Conservation (phyloP, 768 basidiomycete species). For the Lactarius trivialis region DNA sequence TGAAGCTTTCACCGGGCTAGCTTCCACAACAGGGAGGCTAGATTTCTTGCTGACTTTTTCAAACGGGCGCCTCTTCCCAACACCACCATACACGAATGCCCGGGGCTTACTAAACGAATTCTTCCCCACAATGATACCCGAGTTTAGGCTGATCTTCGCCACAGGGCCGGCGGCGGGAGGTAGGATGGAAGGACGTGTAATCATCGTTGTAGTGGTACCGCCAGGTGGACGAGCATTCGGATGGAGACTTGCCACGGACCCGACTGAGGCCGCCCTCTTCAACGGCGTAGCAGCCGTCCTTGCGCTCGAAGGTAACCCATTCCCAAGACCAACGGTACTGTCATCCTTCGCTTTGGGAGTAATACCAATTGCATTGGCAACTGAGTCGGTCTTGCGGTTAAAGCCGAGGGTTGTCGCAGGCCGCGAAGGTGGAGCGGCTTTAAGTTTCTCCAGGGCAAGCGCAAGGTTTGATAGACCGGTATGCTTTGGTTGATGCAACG, state of each 20-base stretch:
- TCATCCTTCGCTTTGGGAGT: slow-evolving; percentile 19
- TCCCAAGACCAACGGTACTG: slow-evolving; percentile 12
- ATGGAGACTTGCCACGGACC: not conserved
- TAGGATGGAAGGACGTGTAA: not conserved
- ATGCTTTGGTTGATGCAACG: slow-evolving; percentile 21
- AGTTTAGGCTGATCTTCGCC: slow-evolving; percentile 23
- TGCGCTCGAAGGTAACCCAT: not conserved
- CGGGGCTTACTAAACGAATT: slow-evolving; percentile 3
- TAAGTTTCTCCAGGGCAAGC: slow-evolving; percentile 63
- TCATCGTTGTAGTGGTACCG: not conserved
- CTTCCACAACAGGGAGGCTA: slow-evolving; percentile 39
- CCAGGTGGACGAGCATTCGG: slow-evolving; percentile 1
- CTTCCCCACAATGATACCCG: slow-evolving; percentile 25
- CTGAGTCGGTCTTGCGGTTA: slow-evolving; percentile 30
- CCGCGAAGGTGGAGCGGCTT: slow-evolving; percentile 54
- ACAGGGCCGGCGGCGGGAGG: not conserved
- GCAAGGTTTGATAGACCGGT: slow-evolving; percentile 52
- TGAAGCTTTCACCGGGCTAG: slow-evolving; percentile 40
- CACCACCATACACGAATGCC: slow-evolving; percentile 23
- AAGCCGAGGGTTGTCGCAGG: slow-evolving; percentile 72
- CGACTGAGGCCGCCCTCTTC: slow-evolving; percentile 9
- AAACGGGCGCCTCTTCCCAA: slow-evolving; percentile 24
- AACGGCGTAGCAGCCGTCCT: slow-evolving; percentile 4
- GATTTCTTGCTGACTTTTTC: slow-evolving; percentile 39
- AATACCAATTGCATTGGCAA: slow-evolving; percentile 25